Evolutionary conservation across 495 filamentous ascomycete genomes (phyloP).

Genomic region (Penicillium riverlandense): DNA sequence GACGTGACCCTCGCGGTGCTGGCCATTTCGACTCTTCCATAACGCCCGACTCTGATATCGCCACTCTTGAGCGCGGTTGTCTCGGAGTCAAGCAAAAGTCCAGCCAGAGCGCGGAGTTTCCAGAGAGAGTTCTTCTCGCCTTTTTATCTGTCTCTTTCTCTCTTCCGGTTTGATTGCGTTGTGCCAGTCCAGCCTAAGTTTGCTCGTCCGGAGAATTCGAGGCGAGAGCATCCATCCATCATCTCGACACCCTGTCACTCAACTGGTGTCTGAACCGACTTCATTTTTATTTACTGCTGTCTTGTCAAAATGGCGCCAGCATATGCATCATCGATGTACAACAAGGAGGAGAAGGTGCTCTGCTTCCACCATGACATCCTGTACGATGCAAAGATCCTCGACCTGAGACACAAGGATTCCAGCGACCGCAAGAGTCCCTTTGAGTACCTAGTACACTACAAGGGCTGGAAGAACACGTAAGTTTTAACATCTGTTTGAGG

Average conservation of each 20-base stretch:
- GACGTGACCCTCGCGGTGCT: too few relatives aligned
- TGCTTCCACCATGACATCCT: conserved; percentile 96
- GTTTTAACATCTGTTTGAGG: conserved; percentile 23
- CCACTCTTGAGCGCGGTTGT: too few relatives aligned
- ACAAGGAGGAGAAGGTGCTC: conserved; percentile 86
- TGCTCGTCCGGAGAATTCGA: too few relatives aligned
- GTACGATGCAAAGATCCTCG: conserved; percentile 93
- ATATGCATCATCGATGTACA: conserved; percentile 44
- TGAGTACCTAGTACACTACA: conserved; percentile 93
- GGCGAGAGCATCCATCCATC: background rate
- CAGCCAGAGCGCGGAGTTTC: too few relatives aligned
- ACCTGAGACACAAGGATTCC: conserved; percentile 54
- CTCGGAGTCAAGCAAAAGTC: too few relatives aligned
- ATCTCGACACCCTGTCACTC: background rate
- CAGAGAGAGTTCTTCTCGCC: too few relatives aligned
- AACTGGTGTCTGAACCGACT: background rate
- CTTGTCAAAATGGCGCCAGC: conserved; percentile 52
- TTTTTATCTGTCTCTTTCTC: too few relatives aligned
- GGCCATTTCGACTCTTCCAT: too few relatives aligned
- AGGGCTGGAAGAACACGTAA: conserved; percentile 96
- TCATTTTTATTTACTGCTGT: conserved; percentile 1
- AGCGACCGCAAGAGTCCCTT: conserved; percentile 67
- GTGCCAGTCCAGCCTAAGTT: too few relatives aligned
- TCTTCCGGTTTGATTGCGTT: too few relatives aligned
- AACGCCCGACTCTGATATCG: too few relatives aligned